These are phyloP conservation scores for Trametes sp. DNA, from an alignment of 1,284 basidiomycete genomes.

Conservation along the genomic window DNA sequence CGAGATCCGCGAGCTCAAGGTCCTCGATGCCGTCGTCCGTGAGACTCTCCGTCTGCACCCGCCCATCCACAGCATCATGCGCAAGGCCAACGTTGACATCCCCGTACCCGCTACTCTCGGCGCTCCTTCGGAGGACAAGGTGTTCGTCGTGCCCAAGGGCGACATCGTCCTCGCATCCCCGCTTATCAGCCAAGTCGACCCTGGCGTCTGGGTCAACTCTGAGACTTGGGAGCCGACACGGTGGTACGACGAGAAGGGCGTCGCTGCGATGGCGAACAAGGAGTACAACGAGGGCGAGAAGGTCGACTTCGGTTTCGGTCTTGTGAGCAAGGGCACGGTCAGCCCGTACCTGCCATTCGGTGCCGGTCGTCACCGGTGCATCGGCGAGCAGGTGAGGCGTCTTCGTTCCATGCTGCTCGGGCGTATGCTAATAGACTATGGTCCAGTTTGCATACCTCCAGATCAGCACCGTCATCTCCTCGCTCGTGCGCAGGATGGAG, in stretches of 20 bases:
- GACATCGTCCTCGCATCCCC: constrained; percentile 93
- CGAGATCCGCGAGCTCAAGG: constrained; percentile 82
- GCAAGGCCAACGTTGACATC: constrained; percentile 88
- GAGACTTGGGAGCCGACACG: constrained; percentile 81
- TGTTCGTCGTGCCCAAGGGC: constrained; percentile 91
- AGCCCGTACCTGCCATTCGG: constrained; percentile 96
- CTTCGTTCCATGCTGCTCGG: too few relatives aligned
- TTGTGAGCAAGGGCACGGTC: constrained; percentile 91
- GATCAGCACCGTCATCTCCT: constrained; percentile 85
- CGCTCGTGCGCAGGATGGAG: constrained; percentile 81
- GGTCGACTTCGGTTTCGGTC: constrained; percentile 96
- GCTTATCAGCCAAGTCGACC: constrained; percentile 90
- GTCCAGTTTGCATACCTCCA: constrained; percentile 94
- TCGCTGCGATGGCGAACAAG: constrained; percentile 79
- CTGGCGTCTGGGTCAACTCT: constrained; percentile 82
- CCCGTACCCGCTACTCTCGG: constrained; percentile 84
- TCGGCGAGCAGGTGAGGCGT: constrained; percentile 83
- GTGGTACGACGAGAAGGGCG: constrained; percentile 85
- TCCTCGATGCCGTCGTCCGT: constrained; percentile 91
- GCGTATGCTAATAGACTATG: constrained; percentile 14
- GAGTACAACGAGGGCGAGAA: constrained; percentile 86
- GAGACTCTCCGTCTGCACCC: constrained; percentile 94
- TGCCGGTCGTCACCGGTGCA: constrained; percentile 93
- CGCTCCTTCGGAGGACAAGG: constrained; percentile 74
- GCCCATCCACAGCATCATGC: constrained; percentile 92